A percentile compares a stretch with the other conserved stretches of the same genome.
Conservation (phyloP, 257 asterid genomes). For the Capsicum baccatum region DNA sequence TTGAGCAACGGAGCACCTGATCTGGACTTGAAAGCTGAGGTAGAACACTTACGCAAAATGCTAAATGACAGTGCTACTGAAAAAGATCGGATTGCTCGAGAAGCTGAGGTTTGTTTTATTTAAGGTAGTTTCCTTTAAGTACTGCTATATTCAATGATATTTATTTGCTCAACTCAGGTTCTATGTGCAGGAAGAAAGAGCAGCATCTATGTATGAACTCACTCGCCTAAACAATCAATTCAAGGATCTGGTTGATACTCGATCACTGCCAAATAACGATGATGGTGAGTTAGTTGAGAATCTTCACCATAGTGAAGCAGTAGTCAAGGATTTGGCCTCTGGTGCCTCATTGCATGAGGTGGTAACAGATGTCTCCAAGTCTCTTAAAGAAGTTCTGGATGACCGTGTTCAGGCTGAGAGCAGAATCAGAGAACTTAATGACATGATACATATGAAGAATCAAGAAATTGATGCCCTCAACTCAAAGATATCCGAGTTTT, state of each 20-base stretch:
- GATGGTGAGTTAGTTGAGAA: constrained; percentile 40
- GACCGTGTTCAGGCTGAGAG: constrained; percentile 45
- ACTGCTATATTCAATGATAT: constrained; percentile 16
- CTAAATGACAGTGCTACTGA: constrained; percentile 60
- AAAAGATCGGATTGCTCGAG: constrained; percentile 52
- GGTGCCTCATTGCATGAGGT: constrained; percentile 56
- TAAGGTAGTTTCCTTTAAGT: not conserved
- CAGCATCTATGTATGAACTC: constrained; percentile 52
- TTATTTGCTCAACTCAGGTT: constrained; percentile 17
- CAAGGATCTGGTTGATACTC: constrained; percentile 47
- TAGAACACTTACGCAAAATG: constrained; percentile 59
- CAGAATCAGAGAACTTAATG: constrained; percentile 54
- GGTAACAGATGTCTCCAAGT: constrained; percentile 57
- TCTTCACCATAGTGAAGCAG: constrained; percentile 21
- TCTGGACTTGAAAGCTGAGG: constrained; percentile 58
- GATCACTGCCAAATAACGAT: constrained; percentile 37
- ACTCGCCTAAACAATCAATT: constrained; percentile 49
- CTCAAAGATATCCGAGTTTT: constrained; percentile 54
- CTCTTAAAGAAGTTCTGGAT: constrained; percentile 43
- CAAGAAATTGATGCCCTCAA: constrained; percentile 67
- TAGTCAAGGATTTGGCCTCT: constrained; percentile 36
- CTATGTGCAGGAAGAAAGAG: constrained; percentile 72
- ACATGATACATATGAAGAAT: constrained; percentile 52
- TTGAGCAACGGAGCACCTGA: constrained; percentile 52
- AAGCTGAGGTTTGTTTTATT: constrained; percentile 60